Evolutionary conservation across 306 rosid genomes (phyloP), one percentile per base, ranked within the genome.

Genomic region (Potentilla sterilis): DNA sequence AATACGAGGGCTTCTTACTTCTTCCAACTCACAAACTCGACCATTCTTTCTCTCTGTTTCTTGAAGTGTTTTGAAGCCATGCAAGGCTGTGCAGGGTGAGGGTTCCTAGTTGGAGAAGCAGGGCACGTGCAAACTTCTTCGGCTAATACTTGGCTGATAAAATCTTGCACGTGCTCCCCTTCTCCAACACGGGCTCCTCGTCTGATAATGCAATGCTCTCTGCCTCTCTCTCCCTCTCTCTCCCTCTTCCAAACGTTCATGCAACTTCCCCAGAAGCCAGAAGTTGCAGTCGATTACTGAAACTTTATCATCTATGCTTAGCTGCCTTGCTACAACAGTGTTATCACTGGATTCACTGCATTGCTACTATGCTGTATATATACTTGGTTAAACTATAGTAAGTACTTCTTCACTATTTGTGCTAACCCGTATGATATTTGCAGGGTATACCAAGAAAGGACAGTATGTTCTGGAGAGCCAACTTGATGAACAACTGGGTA

Each of bases 81-180:
- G 40, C 40, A 64, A 37, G 68, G 11, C 12, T 66, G 34, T 32
- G 14, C 76, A 49, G 46, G 94, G 85, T 86, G 97, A 75, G 88
- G 75, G 69, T 86, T 87, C 94, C 92, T 74, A 73, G 97, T 76
- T 95, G 98, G 98, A 95, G 98, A 95, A 95, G 96, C 96, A 95
- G 97, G 97, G 95, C 98, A 95, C 98, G 97, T 92, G 98, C 96
- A 92, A 87, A 47, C 35, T 21, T 48, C 21, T 18, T 77, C 65
- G 44, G 46, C 78, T 67, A 68, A 46, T 79, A 74, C 19, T 48
- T 34, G 37, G 35, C 52, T 10, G 15, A n/a, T 9, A 64, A 72
- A 46, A 47, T 13, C 77, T 88, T 90, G 96, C 98, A 92, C 88
- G 95, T 85, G 95, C 91, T 86, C 90, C 84, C 87, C 89, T 85